Evolutionary conservation across 345 rosid genomes (phyloP).

Genomic region (Eucalyptus erythrocorys): DNA sequence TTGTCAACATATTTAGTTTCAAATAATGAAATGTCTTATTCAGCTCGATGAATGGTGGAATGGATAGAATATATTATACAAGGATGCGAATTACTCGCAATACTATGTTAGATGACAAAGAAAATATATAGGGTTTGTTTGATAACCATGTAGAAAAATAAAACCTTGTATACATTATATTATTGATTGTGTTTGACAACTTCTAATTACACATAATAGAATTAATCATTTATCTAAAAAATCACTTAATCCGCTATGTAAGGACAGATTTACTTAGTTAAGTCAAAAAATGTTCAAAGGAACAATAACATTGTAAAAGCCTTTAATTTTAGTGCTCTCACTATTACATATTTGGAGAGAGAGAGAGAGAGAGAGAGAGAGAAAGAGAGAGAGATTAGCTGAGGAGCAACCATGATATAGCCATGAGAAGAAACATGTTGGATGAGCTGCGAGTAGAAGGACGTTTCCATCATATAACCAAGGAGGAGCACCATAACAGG

Average conservation of each 20-base stretch:
- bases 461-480: constrained; percentile 59
- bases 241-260: neutral
- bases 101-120: neutral
- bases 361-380: neutral
- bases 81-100: neutral
- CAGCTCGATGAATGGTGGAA: neutral
- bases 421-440: constrained; percentile 89
- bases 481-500: constrained; percentile 68
- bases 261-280: neutral
- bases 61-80: neutral
- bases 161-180: neutral
- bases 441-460: constrained; percentile 84
- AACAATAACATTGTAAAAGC: neutral
- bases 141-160: neutral
- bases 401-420: neutral
- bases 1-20: neutral
- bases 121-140: neutral
- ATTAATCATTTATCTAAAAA: neutral
- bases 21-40: neutral
- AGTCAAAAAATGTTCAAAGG: neutral
- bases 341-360: neutral
- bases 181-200: neutral
- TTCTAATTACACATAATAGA: neutral
- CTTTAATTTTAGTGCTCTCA: too few relatives aligned
- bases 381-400: neutral